These are phyloP conservation scores for Populus hybrid DNA, from an alignment of 441 rosid genomes.

Conservation along the genomic window DNA sequence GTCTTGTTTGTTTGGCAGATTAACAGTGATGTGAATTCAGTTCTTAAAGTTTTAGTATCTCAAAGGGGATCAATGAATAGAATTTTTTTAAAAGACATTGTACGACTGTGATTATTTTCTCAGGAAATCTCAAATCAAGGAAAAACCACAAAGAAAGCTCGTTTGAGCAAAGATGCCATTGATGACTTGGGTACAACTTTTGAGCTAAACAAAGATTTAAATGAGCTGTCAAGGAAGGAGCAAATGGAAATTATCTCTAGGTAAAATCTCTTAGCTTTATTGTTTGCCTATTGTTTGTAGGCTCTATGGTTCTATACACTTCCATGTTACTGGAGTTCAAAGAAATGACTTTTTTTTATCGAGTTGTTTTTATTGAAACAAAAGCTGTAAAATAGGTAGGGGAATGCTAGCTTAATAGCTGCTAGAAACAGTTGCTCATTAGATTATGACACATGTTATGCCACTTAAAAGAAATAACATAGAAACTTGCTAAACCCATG, in stretches of 20 bases:
- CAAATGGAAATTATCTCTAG: slow-evolving; percentile 81
- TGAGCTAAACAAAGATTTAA: slow-evolving; percentile 62
- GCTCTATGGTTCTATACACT: background rate
- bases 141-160: slow-evolving; percentile 24
- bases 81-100: background rate
- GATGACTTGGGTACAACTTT: slow-evolving; percentile 37
- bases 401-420: no score
- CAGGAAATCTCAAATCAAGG: slow-evolving; percentile 62
- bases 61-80: background rate
- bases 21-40: background rate
- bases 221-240: slow-evolving; percentile 72
- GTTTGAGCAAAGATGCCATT: slow-evolving; percentile 23
- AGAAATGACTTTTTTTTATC: background rate
- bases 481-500: no score
- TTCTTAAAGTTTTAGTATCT: background rate
- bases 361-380: background rate
- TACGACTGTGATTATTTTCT: slow-evolving; percentile 8
- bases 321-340: background rate
- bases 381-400: background rate
- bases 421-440: no score
- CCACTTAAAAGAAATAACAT: no score
- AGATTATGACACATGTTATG: no score
- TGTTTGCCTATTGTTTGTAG: background rate
- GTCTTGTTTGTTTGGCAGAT: background rate
- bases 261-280: slow-evolving; percentile 28